Conservation (phyloP, 2,329 filamentous ascomycete species). For the Stemphylium vesicarium region DNA sequence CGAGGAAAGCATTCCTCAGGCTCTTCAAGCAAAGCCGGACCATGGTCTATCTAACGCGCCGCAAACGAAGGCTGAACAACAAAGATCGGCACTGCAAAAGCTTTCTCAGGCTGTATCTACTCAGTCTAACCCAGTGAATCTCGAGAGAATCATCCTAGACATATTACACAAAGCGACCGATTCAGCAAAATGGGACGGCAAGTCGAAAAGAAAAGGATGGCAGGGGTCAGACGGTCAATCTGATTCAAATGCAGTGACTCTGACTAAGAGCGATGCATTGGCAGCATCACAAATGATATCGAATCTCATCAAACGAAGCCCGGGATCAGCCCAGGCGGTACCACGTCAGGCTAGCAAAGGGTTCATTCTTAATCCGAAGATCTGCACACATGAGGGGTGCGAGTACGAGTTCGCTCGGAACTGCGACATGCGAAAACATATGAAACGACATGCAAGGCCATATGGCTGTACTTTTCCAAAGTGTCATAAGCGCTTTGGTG, state of each 20-base stretch:
- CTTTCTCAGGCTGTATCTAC: slow-evolving; percentile 28
- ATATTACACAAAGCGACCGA: slow-evolving; percentile 16
- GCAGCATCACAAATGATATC: slow-evolving; percentile 34
- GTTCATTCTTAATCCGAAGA: slow-evolving; percentile 13
- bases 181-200: slow-evolving; percentile 1
- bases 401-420: slow-evolving; percentile 32
- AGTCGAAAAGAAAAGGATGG: not conserved
- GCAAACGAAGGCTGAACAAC: slow-evolving; percentile 43
- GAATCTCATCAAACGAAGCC: slow-evolving; percentile 33
- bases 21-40: not conserved
- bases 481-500: slow-evolving; percentile 81
- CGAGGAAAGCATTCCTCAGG: not conserved
- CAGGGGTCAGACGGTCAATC: not conserved
- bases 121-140: slow-evolving; percentile 22
- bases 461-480: slow-evolving; percentile 78
- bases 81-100: slow-evolving; percentile 32
- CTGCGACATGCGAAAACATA: slow-evolving; percentile 69
- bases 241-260: slow-evolving; percentile 5
- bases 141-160: slow-evolving; percentile 33
- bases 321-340: slow-evolving; percentile 12
- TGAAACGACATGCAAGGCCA: slow-evolving; percentile 79
- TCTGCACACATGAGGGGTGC: slow-evolving; percentile 30
- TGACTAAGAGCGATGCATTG: slow-evolving; percentile 32
- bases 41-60: slow-evolving; percentile 15
- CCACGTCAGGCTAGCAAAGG: slow-evolving; percentile 22